Conservation (phyloP, 352 stramenopile species). For the Phytopythium mirpurense region DNA sequence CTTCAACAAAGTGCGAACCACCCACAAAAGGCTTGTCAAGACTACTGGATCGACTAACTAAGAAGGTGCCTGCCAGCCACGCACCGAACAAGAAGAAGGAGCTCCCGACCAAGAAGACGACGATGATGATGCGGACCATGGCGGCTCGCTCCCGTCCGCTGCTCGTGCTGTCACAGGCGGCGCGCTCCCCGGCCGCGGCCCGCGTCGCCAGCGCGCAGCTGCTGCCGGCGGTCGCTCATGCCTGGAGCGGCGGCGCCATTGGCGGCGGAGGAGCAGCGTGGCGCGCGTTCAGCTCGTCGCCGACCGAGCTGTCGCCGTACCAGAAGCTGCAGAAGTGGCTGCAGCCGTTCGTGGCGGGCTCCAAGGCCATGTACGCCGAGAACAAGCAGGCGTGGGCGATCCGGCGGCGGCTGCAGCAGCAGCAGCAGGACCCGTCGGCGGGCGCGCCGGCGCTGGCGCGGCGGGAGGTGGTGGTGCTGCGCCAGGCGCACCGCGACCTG, state of each 20-base stretch:
- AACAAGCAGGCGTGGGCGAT: conserved; percentile 78
- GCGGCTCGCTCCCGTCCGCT: not conserved
- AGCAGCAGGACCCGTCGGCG: conserved; percentile 7
- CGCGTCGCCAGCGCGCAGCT: not conserved
- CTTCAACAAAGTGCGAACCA: conserved; percentile 1
- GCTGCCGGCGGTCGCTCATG: conserved; percentile 3
- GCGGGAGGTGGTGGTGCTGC: conserved; percentile 76
- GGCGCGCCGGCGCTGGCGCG: conserved; percentile 32
- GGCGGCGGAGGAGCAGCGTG: too few relatives aligned
- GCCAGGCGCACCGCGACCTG: conserved; percentile 77
- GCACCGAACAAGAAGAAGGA: not conserved
- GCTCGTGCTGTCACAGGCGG: not conserved
- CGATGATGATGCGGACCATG: not conserved
- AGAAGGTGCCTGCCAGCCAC: not conserved
- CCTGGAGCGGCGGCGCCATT: too few relatives aligned
- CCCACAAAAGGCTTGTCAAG: too few relatives aligned
- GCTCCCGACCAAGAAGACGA: too few relatives aligned
- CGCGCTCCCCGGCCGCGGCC: not conserved
- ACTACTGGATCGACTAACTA: not conserved
- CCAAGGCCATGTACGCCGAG: conserved; percentile 62
- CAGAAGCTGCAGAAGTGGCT: conserved; percentile 83
- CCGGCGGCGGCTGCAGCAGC: conserved; percentile 41
- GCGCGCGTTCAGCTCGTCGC: conserved; percentile 13
- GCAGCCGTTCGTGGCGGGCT: conserved; percentile 70
- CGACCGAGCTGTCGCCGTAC: conserved; percentile 50